Percentiles rank a stretch among this genome's conserved stretches.
These are phyloP conservation scores for Hanseniaspora thailandica DNA, from an alignment of 805 yeast genomes.

Conservation along the genomic window DNA sequence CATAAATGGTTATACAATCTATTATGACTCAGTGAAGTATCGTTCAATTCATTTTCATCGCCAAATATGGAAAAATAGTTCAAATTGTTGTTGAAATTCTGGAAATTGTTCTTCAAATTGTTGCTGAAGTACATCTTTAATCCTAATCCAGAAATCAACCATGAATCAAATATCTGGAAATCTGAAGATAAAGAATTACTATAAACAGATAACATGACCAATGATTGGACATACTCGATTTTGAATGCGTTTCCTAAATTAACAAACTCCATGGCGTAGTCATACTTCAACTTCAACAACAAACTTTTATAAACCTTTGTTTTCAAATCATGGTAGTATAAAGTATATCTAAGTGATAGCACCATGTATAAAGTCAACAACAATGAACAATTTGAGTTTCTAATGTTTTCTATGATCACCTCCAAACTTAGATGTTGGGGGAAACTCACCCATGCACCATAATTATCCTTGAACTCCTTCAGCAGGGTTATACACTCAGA, in stretches of 20 bases:
- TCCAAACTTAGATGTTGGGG: constrained; percentile 43
- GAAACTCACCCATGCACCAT: constrained; percentile 68
- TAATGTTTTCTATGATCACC: constrained; percentile 38
- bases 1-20: constrained; percentile 64
- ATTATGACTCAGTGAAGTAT: constrained; percentile 40
- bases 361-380: constrained; percentile 58
- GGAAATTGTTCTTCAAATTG: neutral
- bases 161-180: constrained; percentile 48
- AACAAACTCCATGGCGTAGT: constrained; percentile 37
- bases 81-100: constrained; percentile 37
- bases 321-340: constrained; percentile 26
- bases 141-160: constrained; percentile 58
- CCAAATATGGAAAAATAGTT: constrained; percentile 17
- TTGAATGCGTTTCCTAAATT: constrained; percentile 31
- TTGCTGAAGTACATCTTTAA: constrained; percentile 30
- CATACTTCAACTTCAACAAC: constrained; percentile 38
- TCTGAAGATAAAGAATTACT: constrained; percentile 49
- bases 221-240: constrained; percentile 55
- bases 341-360: constrained; percentile 43
- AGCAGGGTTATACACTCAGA: constrained; percentile 41
- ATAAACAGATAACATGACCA: constrained; percentile 54
- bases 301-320: constrained; percentile 35
- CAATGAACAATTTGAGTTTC: constrained; percentile 42
- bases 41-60: constrained; percentile 31
- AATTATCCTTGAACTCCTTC: constrained; percentile 49